Base-by-base conservation (phyloP, 2,329 filamentous ascomycete genomes). In the Byssothecium circinans region DNA sequence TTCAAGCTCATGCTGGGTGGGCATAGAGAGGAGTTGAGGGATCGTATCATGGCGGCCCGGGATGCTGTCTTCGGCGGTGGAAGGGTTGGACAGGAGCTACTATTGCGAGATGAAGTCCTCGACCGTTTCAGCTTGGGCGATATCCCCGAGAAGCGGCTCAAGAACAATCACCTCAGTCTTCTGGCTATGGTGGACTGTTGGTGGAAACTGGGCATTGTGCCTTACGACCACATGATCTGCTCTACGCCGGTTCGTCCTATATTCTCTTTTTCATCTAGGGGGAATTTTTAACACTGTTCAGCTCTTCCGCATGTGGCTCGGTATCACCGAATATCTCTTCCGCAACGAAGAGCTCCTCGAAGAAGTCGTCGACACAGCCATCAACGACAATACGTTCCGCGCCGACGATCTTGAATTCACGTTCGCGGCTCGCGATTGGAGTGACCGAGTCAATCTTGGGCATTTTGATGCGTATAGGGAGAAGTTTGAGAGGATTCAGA, bases 191-290 rank as follows among this genome's bases (percentile, higher is more conserved):
- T 97, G 35, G 94, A 99, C 75, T 97, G 92, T 74, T 99, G 94
- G 94, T 94, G 89, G 67, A 89, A 89, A 58, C 81, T 97, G 37
- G 88, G 85, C 27, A 99, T 96, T 62, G 88, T 95, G 39, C 94
- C 94, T 0, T 99, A 99, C 71, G 92, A 99, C 73, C 95, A 99
- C 77, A 99, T 99, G 91, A 95, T 99, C 59, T 99, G 94, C 76
- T 96, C 91, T 44, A 99, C 94, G 32, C 94, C 94, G 40, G 82
- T 85, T 65, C 68, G 81, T 75, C 29, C 23, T 23, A 23, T 33
- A 29, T 19, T 25, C 30, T 11, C 20, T 30, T 14, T 18, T 12
- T 14, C 39, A 17, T 32, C 29, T 14, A 14, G 10, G 23, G 23
- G 23, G 6, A 32, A 32, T 32, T 32, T 25, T 41, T 46, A 39